A percentile compares a stretch with the other conserved stretches of the same genome.
Evolutionary conservation across 192 early-diverging fungal genomes (phyloP).

Genomic region (Backusella sp.): DNA sequence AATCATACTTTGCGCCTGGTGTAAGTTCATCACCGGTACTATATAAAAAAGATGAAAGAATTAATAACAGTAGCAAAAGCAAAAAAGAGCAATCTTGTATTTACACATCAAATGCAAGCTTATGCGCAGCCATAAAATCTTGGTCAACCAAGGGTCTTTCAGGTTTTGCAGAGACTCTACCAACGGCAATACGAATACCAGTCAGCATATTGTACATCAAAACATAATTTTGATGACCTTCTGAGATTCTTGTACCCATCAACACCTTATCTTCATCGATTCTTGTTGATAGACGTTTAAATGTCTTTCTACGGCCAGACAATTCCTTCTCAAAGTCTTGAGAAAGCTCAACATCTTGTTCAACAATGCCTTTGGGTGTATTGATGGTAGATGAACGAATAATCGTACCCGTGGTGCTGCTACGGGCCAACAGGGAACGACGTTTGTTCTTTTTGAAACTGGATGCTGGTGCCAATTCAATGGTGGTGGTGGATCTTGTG

Average conservation of each 20-base stretch:
- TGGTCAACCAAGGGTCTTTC: slow-evolving; percentile 62
- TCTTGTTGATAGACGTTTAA: slow-evolving; percentile 19
- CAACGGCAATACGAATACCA: slow-evolving; percentile 87
- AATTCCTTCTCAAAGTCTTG: slow-evolving; percentile 23
- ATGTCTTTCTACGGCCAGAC: slow-evolving; percentile 13
- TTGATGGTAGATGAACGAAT: neutral
- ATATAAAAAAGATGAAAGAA: neutral
- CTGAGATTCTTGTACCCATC: slow-evolving; percentile 84
- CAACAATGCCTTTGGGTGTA: neutral
- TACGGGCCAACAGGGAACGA: neutral
- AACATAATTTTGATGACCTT: slow-evolving; percentile 91
- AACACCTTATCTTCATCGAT: slow-evolving; percentile 41
- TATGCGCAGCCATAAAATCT: slow-evolving; percentile 88
- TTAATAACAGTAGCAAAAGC: neutral
- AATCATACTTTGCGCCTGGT: slow-evolving; percentile 92
- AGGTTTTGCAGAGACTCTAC: slow-evolving; percentile 84
- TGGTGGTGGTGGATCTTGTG: neutral
- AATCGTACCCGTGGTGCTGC: neutral
- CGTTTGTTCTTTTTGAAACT: slow-evolving; percentile 5
- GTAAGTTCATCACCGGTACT: slow-evolving; percentile 92
- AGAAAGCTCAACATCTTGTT: neutral
- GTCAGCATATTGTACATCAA: slow-evolving; percentile 99
- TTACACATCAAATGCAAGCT: slow-evolving; percentile 94
- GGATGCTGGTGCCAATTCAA: slow-evolving; percentile 6
- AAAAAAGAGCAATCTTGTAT: slow-evolving; percentile 4